Percentiles rank a stretch among this genome's conserved stretches.
phyloP scores from a whole-genome alignment of 139 green algal species.

The Ettlia oleoabundans region DNA sequence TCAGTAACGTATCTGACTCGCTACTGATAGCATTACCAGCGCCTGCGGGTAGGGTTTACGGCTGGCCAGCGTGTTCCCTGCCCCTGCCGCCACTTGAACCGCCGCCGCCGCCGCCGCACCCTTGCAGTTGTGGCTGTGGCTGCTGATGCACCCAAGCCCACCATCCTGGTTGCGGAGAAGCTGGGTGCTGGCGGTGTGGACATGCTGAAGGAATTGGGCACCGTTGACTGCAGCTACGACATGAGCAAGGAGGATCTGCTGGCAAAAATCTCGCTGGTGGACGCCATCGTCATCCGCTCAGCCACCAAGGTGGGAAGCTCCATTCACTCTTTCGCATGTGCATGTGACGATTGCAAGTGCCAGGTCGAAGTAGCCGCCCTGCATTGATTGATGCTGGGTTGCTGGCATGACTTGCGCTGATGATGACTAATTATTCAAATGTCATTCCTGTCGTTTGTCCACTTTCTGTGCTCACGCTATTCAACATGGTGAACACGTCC shows the following conservation, averaged over 20 bases:
- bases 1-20: neutral
- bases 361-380: too few relatives aligned
- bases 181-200: conserved; percentile 83
- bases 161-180: conserved; percentile 94
- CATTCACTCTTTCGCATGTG: neutral
- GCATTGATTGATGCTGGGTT: too few relatives aligned
- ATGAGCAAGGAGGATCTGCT: conserved; percentile 81
- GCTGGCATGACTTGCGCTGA: too few relatives aligned
- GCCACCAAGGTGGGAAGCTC: conserved; percentile 79
- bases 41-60: neutral
- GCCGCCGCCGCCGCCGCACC: neutral
- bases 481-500: too few relatives aligned
- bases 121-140: conserved; percentile 26
- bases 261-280: conserved; percentile 71
- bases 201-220: conserved; percentile 76
- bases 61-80: neutral
- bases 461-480: too few relatives aligned
- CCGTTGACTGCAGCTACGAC: conserved; percentile 78
- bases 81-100: neutral
- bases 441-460: too few relatives aligned
- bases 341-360: neutral
- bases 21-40: neutral
- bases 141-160: conserved; percentile 53
- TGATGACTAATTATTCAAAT: too few relatives aligned
- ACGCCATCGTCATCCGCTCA: conserved; percentile 93